Conservation (phyloP, 2,329 filamentous ascomycete species). For the Penicillium brevicompactum region DNA sequence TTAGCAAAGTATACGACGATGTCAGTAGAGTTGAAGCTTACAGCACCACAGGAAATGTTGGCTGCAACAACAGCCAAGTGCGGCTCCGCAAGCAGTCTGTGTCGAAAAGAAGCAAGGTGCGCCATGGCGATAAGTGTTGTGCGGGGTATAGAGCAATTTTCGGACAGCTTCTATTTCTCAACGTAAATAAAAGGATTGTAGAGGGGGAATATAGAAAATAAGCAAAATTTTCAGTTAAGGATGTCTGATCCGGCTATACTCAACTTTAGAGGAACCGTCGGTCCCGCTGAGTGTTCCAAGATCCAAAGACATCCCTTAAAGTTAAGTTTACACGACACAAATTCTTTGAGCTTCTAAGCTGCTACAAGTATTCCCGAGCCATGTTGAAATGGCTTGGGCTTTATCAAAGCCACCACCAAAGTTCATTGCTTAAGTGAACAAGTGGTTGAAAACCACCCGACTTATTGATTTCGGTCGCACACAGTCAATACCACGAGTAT, state of each 20-base stretch:
- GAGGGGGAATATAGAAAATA: not conserved
- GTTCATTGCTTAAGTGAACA: too few species aligned
- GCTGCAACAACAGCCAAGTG: not conserved
- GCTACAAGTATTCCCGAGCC: too few species aligned
- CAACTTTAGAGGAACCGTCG: not conserved
- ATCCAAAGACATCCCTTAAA: not conserved
- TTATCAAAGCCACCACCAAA: too few species aligned
- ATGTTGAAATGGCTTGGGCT: too few species aligned
- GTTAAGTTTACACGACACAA: constrained; percentile 1
- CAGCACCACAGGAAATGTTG: not conserved
- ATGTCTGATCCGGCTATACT: not conserved
- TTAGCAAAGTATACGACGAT: too few species aligned
- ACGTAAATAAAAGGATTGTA: not conserved
- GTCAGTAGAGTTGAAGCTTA: too few species aligned
- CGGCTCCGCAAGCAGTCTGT: not conserved
- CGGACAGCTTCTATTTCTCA: not conserved
- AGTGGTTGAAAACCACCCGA: too few species aligned
- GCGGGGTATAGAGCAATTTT: not conserved
- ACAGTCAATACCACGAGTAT: too few species aligned
- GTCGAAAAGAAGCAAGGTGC: not conserved
- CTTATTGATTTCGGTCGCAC: too few species aligned
- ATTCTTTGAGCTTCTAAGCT: too few species aligned
- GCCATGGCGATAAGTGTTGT: not conserved
- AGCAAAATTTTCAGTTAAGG: too few species aligned
- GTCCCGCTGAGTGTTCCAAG: not conserved